Evolutionary conservation across 441 rosid genomes (phyloP), one percentile per base, ranked within the genome.

Genomic region (Viola pubescens): DNA sequence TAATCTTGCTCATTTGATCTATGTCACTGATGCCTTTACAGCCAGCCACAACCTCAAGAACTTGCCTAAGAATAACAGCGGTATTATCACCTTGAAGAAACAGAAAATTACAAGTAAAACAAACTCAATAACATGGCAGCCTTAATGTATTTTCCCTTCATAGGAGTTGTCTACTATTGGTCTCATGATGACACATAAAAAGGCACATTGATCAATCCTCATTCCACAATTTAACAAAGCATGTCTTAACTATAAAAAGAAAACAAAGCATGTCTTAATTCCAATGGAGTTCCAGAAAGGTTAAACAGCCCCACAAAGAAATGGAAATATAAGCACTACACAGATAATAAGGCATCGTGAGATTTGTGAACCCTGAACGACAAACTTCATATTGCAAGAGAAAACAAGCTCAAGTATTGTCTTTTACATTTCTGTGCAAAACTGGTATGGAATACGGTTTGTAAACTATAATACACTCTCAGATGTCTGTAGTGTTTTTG

Each of bases 21-120:
- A 81, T 48, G 66, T 84, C 91, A 37, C 34, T 75, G 58, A 89
- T 67, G 63, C 95, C 92, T 78, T 87, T 89, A 53, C 84, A 84
- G 60, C 97, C 97, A 62, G 94, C 89, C 73, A 92, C 82, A 41
- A 88, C 92, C 76, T 89, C 98, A 58, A 89, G 89, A 67, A 92
- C 96, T 84, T 92, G 97, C 69, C 98, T 92, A 82, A 41, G 52
- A 19, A 77, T 7, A 59, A 70, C 14, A 52, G 11, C 53, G 2
- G 41, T 52, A 7, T 34, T 9, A n/a, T 52, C 53, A 45, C 40
- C 39, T 19, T 19, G 37, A 19, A 48, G 7, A 44, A 58, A 12
- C 10, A 34, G 9, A 13, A 52, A 38, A 19, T 37, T 49, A 54
- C 49, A 26, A 19, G 37, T 7, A 26, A 34, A 46, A 12, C 10